Conservation (phyloP, 495 filamentous ascomycete species). For the Xylaria telfairii region DNA sequence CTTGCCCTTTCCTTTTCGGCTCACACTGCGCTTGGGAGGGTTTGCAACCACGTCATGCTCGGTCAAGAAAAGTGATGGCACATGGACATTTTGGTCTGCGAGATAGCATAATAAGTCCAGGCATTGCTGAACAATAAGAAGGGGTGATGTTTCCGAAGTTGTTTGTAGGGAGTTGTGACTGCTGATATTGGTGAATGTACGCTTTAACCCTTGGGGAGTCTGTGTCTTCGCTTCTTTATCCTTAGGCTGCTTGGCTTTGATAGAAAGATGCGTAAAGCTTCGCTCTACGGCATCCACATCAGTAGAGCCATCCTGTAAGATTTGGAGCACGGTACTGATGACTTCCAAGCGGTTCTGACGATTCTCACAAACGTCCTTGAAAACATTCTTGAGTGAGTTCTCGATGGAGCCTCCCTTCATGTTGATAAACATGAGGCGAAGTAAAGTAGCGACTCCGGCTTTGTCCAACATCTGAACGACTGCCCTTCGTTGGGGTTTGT, state of each 20-base stretch:
- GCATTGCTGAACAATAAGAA: slow-evolving; percentile 96
- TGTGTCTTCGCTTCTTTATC: slow-evolving; percentile 65
- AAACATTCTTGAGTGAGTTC: slow-evolving; percentile 79
- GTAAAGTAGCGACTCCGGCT: slow-evolving; percentile 87
- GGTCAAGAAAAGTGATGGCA: slow-evolving; percentile 91
- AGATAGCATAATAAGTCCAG: slow-evolving; percentile 81
- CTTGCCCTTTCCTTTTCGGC: slow-evolving; percentile 88
- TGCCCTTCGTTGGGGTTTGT: slow-evolving; percentile 74
- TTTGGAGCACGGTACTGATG: slow-evolving; percentile 89
- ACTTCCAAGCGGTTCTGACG: slow-evolving; percentile 92
- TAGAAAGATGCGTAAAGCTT: slow-evolving; percentile 89
- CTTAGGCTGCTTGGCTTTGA: slow-evolving; percentile 83
- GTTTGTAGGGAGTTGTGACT: slow-evolving; percentile 53
- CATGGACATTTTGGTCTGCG: slow-evolving; percentile 76
- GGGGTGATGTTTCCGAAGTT: slow-evolving; percentile 82
- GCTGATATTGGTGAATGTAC: slow-evolving; percentile 65
- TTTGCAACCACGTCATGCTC: slow-evolving; percentile 83
- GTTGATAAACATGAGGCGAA: slow-evolving; percentile 96
- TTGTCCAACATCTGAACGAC: slow-evolving; percentile 97
- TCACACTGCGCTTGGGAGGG: slow-evolving; percentile 73
- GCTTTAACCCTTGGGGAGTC: slow-evolving; percentile 78
- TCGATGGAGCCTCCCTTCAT: slow-evolving; percentile 81
- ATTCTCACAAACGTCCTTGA: slow-evolving; percentile 90
- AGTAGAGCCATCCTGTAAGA: slow-evolving; percentile 93
- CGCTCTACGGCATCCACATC: slow-evolving; percentile 94